phyloP scores from a whole-genome alignment of 345 rosid genomes.

The Chamaenerion angustifolium region DNA sequence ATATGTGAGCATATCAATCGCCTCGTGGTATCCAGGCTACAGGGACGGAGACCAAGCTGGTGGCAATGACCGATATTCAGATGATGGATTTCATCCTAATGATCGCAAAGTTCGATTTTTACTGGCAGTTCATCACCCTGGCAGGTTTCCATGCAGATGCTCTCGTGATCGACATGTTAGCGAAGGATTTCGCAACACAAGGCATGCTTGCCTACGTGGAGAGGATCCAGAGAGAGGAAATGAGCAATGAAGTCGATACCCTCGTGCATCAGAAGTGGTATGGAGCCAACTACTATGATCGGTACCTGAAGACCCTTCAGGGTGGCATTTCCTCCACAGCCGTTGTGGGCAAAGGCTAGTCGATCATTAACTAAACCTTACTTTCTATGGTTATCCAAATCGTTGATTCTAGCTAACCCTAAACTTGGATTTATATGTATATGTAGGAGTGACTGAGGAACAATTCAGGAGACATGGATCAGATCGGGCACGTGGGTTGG shows the following conservation, averaged over 20 bases:
- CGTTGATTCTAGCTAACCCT: too few species aligned
- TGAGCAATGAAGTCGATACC: constrained; percentile 86
- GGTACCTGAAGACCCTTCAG: constrained; percentile 78
- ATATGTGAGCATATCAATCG: constrained; percentile 80
- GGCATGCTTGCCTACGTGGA: constrained; percentile 97
- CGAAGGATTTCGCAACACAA: constrained; percentile 58
- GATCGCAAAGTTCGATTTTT: constrained; percentile 65
- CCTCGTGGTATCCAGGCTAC: constrained; percentile 87
- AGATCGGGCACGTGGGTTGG: constrained; percentile 40
- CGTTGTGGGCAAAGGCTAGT: constrained; percentile 98
- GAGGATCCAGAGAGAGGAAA: constrained; percentile 95
- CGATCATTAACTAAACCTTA: constrained; percentile 1
- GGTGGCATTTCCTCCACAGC: constrained; percentile 97
- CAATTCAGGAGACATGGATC: constrained; percentile 83
- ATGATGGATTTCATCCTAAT: constrained; percentile 78
- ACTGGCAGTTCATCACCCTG: constrained; percentile 95
- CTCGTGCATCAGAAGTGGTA: constrained; percentile 99
- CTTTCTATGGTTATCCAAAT: too few species aligned
- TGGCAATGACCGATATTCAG: constrained; percentile 71
- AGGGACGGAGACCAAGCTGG: too few species aligned
- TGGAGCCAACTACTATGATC: constrained; percentile 80
- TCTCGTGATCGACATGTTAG: constrained; percentile 66
- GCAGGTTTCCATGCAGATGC: constrained; percentile 96
- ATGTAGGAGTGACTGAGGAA: constrained; percentile 83
- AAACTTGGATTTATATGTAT: background rate